Evolutionary conservation across 306 rosid species (phyloP), one percentile per base, ranked within the genome.

Genomic region (Prunus kanzakura): DNA sequence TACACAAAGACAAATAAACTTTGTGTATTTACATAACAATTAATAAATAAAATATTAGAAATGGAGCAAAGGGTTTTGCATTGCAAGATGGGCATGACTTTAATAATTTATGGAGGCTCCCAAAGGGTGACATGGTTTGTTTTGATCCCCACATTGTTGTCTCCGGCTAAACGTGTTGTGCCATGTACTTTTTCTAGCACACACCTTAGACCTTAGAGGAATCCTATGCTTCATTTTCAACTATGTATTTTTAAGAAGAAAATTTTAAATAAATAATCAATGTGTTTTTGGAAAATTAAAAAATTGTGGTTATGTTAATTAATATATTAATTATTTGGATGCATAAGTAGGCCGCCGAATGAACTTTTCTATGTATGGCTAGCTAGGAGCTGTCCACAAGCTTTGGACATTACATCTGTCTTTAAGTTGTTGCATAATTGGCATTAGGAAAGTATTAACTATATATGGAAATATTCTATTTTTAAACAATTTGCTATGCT

Each of bases 111-210:
- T 19, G 50, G 57, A 43, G 56, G 45, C 22, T 57, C 60, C 49
- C 58, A 23, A 57, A 23, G 14, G 73, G 69, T 46, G 69, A 73
- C 60, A 75, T 75, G 77, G 77, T 32, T 69, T 51, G 77, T 75
- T 81, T 81, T 69, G 69, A 63, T 66, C 84, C 84, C 74, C 76
- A 75, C 61, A 58, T 70, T 81, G 77, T 54, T 81, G 76, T 75
- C 80, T 54, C 72, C 55, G 52, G 54, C 61, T 63, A 69, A 75
- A 70, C 80, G 73, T 80, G 84, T 72, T 51, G 55, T 80, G 84
- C 73, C 80, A 51, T 75, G 51, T 80, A 50, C 76, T 80, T 69
- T 73, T 57, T 41, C 64, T 35, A 49, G 22, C 50, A 68, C 79
- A 30, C 79, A 56, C 71, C 64, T 41, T 70, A 29, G 64, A 74